Evolutionary conservation across 768 basidiomycete genomes (phyloP).

Genomic region (Xanthoconium purpureum): DNA sequence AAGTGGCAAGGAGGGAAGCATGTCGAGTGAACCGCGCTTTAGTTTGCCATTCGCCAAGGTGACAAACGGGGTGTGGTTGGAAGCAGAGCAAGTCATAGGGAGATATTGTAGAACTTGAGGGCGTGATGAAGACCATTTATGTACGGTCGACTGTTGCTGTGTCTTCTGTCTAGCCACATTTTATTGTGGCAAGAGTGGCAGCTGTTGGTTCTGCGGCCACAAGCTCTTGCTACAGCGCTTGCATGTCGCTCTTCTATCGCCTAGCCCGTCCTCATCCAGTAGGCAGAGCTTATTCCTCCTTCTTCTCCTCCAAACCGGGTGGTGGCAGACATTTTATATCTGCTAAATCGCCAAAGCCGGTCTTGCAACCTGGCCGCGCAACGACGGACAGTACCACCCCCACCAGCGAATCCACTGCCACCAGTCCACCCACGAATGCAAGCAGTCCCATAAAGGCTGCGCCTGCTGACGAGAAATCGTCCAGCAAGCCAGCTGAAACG

Average conservation of each 20-base stretch:
- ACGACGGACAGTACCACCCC: slow-evolving; percentile 42
- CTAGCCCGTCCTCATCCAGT: slow-evolving; percentile 47
- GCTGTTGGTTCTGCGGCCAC: neutral
- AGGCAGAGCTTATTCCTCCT: slow-evolving; percentile 68
- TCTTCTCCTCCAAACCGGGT: slow-evolving; percentile 76
- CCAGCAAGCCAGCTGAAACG: slow-evolving; percentile 24
- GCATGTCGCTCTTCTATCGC: slow-evolving; percentile 53
- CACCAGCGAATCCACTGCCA: slow-evolving; percentile 23
- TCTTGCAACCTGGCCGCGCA: slow-evolving; percentile 37
- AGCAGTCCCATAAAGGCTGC: slow-evolving; percentile 14
- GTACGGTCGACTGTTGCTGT: too few species aligned
- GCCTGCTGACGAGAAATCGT: slow-evolving; percentile 27
- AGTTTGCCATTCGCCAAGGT: neutral
- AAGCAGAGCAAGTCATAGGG: slow-evolving; percentile 9
- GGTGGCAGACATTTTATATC: slow-evolving; percentile 74
- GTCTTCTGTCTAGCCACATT: too few species aligned
- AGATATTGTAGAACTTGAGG: neutral
- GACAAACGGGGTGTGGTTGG: neutral
- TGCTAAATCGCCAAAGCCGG: slow-evolving; percentile 57
- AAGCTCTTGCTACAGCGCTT: neutral
- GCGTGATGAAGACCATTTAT: neutral
- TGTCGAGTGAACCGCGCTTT: slow-evolving; percentile 18
- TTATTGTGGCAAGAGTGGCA: neutral
- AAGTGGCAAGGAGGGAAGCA: slow-evolving; percentile 36
- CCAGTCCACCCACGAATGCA: slow-evolving; percentile 14